Evolutionary conservation across 441 rosid genomes (phyloP).

Genomic region (Kokia cookei): DNA sequence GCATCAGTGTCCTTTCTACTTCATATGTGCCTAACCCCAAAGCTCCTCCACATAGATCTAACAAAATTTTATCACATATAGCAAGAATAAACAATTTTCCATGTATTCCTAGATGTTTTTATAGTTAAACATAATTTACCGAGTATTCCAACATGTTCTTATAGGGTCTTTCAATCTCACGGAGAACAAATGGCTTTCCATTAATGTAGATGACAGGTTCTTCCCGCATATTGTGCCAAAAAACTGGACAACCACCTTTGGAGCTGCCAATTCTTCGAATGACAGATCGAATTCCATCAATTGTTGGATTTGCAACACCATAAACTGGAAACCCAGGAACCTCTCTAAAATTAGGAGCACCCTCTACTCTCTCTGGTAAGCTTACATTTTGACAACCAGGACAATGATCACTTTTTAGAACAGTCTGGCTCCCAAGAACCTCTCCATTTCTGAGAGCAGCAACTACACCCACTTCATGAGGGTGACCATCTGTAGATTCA

Average conservation of each 20-base stretch:
- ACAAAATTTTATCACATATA: neutral
- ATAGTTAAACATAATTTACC: slow-evolving; percentile 49
- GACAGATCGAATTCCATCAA: slow-evolving; percentile 91
- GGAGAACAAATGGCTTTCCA: slow-evolving; percentile 97
- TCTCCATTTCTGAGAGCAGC: slow-evolving; percentile 94
- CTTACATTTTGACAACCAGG: slow-evolving; percentile 86
- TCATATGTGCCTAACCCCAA: neutral
- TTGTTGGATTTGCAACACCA: slow-evolving; percentile 98
- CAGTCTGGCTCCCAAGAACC: slow-evolving; percentile 98
- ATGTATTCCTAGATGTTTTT: slow-evolving; percentile 96
- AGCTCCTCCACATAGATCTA: slow-evolving; percentile 3
- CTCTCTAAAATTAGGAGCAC: slow-evolving; percentile 98
- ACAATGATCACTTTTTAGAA: slow-evolving; percentile 96
- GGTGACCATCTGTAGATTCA: slow-evolving; percentile 86
- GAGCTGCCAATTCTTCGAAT: slow-evolving; percentile 84
- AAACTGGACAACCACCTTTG: slow-evolving; percentile 72
- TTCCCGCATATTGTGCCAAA: slow-evolving; percentile 99
- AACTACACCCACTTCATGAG: slow-evolving; percentile 87
- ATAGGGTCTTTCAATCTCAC: slow-evolving; percentile 96
- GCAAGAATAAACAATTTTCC: slow-evolving; percentile 35
- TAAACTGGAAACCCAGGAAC: slow-evolving; percentile 98
- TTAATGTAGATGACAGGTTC: slow-evolving; percentile 98
- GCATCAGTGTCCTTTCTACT: neutral
- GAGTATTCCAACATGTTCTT: slow-evolving; percentile 98
- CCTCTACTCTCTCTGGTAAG: slow-evolving; percentile 93